Percentiles rank a stretch among this genome's conserved stretches.
Conservation (phyloP, 352 stramenopile genomes). For the Pythium pyrilobum region DNA sequence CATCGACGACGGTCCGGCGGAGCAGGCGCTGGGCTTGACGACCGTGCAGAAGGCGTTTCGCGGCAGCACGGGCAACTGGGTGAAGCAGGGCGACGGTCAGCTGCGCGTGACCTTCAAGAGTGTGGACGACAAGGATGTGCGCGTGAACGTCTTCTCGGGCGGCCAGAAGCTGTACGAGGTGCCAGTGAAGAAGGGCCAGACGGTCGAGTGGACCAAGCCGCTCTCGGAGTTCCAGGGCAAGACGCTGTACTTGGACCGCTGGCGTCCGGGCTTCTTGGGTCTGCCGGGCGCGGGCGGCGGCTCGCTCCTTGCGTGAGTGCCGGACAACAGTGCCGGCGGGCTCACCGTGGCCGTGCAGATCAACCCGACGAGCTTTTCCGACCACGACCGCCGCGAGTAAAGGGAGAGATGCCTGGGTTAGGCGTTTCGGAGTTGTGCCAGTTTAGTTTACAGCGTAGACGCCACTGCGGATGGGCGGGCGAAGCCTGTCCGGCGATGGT, state of each 20-base stretch:
- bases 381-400: too few species aligned
- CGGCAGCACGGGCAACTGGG: not conserved
- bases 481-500: too few species aligned
- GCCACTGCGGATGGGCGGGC: too few species aligned
- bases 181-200: slow-evolving; percentile 6
- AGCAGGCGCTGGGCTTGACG: slow-evolving; percentile 35
- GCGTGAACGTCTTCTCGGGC: slow-evolving; percentile 6
- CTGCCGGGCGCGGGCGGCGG: slow-evolving; percentile 44
- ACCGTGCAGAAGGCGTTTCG: slow-evolving; percentile 32
- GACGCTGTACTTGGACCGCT: slow-evolving; percentile 56
- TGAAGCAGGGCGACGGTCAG: slow-evolving; percentile 8
- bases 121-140: slow-evolving; percentile 9
- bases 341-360: slow-evolving; percentile 33
- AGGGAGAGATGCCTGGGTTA: too few species aligned
- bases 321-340: slow-evolving; percentile 28
- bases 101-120: slow-evolving; percentile 11
- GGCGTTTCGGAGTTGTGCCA: too few species aligned
- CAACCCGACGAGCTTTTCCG: slow-evolving; percentile 20
- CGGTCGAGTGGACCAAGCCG: slow-evolving; percentile 7
- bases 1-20: slow-evolving; percentile 40
- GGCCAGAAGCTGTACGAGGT: slow-evolving; percentile 6
- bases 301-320: slow-evolving; percentile 51
- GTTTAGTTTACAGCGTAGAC: too few species aligned
- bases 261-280: slow-evolving; percentile 43
- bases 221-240: slow-evolving; percentile 10